Percentiles rank a stretch among this genome's conserved stretches.
Conservation (phyloP, 441 rosid species). For the Adansonia rubrostipa region DNA sequence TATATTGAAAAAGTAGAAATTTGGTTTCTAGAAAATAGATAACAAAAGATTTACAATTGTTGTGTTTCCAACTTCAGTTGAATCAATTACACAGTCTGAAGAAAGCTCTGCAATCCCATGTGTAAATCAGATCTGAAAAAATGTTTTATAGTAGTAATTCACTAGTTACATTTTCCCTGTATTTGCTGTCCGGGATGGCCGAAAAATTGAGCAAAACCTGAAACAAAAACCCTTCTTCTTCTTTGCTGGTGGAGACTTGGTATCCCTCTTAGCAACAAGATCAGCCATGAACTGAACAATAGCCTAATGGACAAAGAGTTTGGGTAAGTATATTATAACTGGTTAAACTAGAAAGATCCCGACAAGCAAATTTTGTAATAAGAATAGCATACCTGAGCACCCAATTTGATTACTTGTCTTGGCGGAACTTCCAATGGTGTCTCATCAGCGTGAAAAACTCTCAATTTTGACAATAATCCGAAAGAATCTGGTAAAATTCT, state of each 20-base stretch:
- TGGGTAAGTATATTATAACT: background rate
- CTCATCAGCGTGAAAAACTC: slow-evolving; percentile 54
- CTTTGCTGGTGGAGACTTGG: slow-evolving; percentile 30
- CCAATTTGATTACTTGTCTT: slow-evolving; percentile 47
- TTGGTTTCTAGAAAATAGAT: background rate
- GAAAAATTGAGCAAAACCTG: slow-evolving; percentile 34
- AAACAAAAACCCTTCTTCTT: slow-evolving; percentile 45
- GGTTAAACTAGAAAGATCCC: background rate
- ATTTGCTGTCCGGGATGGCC: slow-evolving; percentile 32
- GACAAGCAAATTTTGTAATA: slow-evolving; percentile 8
- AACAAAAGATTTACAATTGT: background rate
- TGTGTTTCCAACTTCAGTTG: background rate
- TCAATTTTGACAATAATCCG: slow-evolving; percentile 49
- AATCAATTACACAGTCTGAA: background rate
- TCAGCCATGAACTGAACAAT: slow-evolving; percentile 59
- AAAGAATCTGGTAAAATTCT: slow-evolving; percentile 60
- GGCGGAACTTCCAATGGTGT: slow-evolving; percentile 74
- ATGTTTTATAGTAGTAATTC: background rate
- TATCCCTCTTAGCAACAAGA: slow-evolving; percentile 38
- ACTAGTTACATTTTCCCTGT: slow-evolving; percentile 12
- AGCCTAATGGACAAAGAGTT: slow-evolving; percentile 43
- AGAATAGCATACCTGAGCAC: slow-evolving; percentile 55
- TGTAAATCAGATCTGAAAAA: background rate
- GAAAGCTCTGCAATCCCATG: background rate
- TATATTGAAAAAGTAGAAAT: background rate